These are phyloP conservation scores for Aspergillus panamensis DNA, from an alignment of 495 filamentous ascomycete species.

Conservation along the genomic window DNA sequence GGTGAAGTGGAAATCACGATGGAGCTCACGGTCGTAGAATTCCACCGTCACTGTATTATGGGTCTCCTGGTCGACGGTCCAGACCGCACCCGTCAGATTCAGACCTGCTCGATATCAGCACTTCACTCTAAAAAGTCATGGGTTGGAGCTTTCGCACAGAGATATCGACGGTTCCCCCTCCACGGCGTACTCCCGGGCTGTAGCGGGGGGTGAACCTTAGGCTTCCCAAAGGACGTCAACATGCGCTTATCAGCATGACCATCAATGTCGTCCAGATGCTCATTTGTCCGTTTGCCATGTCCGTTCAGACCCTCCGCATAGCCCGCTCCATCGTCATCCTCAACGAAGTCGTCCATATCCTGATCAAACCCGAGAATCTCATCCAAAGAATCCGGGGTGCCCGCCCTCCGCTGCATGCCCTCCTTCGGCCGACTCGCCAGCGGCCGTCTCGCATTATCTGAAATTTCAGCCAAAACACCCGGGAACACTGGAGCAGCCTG, in stretches of 20 bases:
- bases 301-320: constrained; percentile 66
- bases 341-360: constrained; percentile 75
- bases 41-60: constrained; percentile 96
- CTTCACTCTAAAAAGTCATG: background rate
- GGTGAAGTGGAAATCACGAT: constrained; percentile 92
- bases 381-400: constrained; percentile 57
- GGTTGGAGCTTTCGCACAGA: constrained; percentile 52
- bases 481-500: constrained; percentile 84
- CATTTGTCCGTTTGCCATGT: constrained; percentile 57
- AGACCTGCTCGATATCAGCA: constrained; percentile 48
- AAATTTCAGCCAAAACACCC: constrained; percentile 70
- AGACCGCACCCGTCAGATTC: constrained; percentile 89
- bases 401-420: constrained; percentile 37
- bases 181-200: constrained; percentile 94
- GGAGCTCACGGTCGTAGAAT: constrained; percentile 89
- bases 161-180: constrained; percentile 88
- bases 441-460: constrained; percentile 57
- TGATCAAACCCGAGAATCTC: constrained; percentile 50
- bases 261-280: constrained; percentile 47
- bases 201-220: constrained; percentile 74
- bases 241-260: constrained; percentile 58
- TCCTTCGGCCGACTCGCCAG: constrained; percentile 56
- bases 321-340: constrained; percentile 93
- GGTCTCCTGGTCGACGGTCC: constrained; percentile 93
- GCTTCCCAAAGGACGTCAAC: constrained; percentile 54